These are phyloP conservation scores for Vigna mungo DNA, from an alignment of 306 rosid species.

Conservation along the genomic window DNA sequence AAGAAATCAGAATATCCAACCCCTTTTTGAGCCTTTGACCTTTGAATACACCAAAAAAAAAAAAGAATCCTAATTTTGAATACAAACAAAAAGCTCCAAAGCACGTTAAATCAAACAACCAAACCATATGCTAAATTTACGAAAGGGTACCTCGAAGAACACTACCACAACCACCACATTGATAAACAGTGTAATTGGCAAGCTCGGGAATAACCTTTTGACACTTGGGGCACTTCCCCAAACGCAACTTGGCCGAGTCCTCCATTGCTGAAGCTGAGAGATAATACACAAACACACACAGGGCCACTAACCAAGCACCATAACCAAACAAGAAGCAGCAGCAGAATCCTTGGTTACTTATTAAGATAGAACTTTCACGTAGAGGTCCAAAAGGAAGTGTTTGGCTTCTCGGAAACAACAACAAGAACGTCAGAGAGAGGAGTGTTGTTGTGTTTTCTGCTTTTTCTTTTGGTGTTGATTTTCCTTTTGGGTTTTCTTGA, in stretches of 20 bases:
- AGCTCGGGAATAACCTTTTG: slow-evolving; percentile 94
- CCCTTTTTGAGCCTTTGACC: slow-evolving; percentile 25
- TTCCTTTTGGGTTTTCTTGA: slow-evolving; percentile 7
- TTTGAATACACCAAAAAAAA: slow-evolving; percentile 8
- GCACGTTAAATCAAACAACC: slow-evolving; percentile 28
- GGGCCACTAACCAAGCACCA: slow-evolving; percentile 41
- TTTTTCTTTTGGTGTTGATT: slow-evolving; percentile 31
- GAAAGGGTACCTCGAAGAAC: slow-evolving; percentile 79
- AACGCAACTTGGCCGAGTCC: slow-evolving; percentile 65
- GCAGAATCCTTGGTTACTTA: slow-evolving; percentile 9
- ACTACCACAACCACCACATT: slow-evolving; percentile 95
- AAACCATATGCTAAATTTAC: not conserved
- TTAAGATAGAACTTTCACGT: slow-evolving; percentile 30
- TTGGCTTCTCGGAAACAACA: slow-evolving; percentile 41
- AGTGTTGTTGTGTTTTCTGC: slow-evolving; percentile 7
- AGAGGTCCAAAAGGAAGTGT: slow-evolving; percentile 46
- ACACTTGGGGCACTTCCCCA: slow-evolving; percentile 95
- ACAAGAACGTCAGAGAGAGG: slow-evolving; percentile 28
- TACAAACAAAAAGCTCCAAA: not conserved
- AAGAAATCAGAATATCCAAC: slow-evolving; percentile 43
- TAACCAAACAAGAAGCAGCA: slow-evolving; percentile 30
- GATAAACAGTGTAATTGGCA: slow-evolving; percentile 82
- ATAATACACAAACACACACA: slow-evolving; percentile 18
- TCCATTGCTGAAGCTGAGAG: slow-evolving; percentile 56
- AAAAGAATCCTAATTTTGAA: not conserved